A percentile compares a stretch with the other conserved stretches of the same genome.
phyloP scores from a whole-genome alignment of 2,329 filamentous ascomycete species.

The Xylariaceae sp. region DNA sequence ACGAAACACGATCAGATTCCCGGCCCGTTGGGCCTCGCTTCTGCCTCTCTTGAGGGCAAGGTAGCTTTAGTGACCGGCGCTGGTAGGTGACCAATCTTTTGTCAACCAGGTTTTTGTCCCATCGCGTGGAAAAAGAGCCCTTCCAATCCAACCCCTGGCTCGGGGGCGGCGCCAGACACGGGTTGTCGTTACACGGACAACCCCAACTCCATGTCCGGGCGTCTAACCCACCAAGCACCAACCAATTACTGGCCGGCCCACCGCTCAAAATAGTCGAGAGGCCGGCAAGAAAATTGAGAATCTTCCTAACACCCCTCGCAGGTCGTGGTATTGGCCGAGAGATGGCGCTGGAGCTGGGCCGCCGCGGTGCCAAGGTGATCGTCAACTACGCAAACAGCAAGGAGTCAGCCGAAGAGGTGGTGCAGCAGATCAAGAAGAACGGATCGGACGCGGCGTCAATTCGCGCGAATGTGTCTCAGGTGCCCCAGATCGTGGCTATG shows the following conservation, averaged over 20 bases:
- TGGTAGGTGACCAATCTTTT: slow-evolving; percentile 31
- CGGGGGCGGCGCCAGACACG: not conserved
- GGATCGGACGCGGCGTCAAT: slow-evolving; percentile 61
- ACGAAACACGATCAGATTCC: slow-evolving; percentile 38
- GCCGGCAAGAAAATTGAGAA: slow-evolving; percentile 5
- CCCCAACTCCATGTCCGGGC: slow-evolving; percentile 28
- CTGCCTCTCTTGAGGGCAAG: slow-evolving; percentile 39
- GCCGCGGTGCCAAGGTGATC: slow-evolving; percentile 61
- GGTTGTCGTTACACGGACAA: slow-evolving; percentile 14
- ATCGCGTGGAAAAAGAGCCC: not conserved
- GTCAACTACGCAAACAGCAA: slow-evolving; percentile 65
- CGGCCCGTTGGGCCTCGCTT: slow-evolving; percentile 38
- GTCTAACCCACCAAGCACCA: slow-evolving; percentile 1
- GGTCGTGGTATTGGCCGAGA: slow-evolving; percentile 63
- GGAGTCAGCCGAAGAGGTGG: slow-evolving; percentile 61
- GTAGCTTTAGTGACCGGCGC: slow-evolving; percentile 39
- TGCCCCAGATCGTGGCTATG: slow-evolving; percentile 57
- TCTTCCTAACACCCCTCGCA: slow-evolving; percentile 27
- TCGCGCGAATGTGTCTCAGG: slow-evolving; percentile 64
- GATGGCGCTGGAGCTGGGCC: slow-evolving; percentile 62
- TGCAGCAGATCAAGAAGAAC: slow-evolving; percentile 59
- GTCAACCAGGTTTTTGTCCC: not conserved
- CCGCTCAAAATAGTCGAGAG: not conserved
- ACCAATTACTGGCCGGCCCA: slow-evolving; percentile 18
- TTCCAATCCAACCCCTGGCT: not conserved